Percentiles rank a stretch among this genome's conserved stretches.
Evolutionary conservation across 2,329 filamentous ascomycete species (phyloP).

Genomic region (Paecilomyces niveus): DNA sequence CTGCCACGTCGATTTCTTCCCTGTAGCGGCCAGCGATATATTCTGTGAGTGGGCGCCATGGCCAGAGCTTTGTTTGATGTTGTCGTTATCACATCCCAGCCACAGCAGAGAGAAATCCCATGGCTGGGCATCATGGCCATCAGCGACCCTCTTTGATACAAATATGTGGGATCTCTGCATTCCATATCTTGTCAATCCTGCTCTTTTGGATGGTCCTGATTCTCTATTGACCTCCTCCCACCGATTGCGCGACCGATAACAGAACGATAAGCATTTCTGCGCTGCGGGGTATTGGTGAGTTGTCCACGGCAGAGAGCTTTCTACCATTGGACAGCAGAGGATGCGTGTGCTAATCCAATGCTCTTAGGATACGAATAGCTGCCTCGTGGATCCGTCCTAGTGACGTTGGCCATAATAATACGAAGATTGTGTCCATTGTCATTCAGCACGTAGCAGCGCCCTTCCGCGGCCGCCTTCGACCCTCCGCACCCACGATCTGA

Average conservation of each 20-base stretch:
- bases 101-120: not conserved
- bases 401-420: not conserved
- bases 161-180: not conserved
- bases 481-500: not conserved
- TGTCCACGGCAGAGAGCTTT: not conserved
- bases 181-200: not conserved
- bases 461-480: not conserved
- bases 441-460: not conserved
- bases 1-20: not conserved
- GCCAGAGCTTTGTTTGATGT: not conserved
- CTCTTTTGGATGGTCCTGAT: not conserved
- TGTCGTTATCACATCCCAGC: slow-evolving; percentile 2
- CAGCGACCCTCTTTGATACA: not conserved
- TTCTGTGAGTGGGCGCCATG: not conserved
- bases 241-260: not conserved
- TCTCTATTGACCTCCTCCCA: not conserved
- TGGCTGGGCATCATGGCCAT: slow-evolving; percentile 3
- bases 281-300: not conserved
- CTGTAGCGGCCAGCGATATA: not conserved
- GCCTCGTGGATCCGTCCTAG: not conserved
- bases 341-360: not conserved
- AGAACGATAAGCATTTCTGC: not conserved
- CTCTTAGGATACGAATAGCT: not conserved
- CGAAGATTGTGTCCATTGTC: not conserved
- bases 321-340: not conserved